Conservation (phyloP, 2,329 filamentous ascomycete species). For the Sporothrix curviconia region DNA sequence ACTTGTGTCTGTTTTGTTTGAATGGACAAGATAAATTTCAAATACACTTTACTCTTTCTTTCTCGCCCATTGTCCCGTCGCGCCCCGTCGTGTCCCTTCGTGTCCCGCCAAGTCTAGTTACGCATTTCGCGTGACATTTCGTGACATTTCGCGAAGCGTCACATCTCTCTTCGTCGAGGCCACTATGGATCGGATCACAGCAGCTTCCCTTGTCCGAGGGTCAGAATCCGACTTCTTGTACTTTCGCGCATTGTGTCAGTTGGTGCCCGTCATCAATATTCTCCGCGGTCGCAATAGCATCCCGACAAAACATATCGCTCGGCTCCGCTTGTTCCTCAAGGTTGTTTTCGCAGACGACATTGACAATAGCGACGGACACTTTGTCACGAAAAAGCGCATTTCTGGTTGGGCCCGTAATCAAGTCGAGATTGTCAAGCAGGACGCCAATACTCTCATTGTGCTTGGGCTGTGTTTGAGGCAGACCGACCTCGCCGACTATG, state of each 20-base stretch:
- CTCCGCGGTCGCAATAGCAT: neutral
- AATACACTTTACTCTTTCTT: no score
- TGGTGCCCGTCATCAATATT: neutral
- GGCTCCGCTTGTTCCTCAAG: neutral
- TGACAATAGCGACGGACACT: neutral
- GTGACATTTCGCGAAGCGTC: no score
- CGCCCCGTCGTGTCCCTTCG: no score
- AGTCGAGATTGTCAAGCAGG: neutral
- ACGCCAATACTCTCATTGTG: neutral
- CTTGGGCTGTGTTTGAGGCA: neutral
- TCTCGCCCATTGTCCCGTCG: no score
- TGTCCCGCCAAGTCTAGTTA: no score
- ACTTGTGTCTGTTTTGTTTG: no score
- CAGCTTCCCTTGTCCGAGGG: neutral
- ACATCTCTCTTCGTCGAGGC: neutral
- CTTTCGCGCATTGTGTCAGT: neutral
- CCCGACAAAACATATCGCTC: neutral
- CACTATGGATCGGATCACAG: neutral
- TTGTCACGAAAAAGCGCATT: neutral
- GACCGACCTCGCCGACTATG: neutral
- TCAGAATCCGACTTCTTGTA: neutral
- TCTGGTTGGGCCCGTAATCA: neutral
- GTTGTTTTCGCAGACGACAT: neutral
- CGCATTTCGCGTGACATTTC: no score
- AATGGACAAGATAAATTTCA: no score